Evolutionary conservation across 257 asterid species (phyloP).

Genomic region (Primulina eburnea): DNA sequence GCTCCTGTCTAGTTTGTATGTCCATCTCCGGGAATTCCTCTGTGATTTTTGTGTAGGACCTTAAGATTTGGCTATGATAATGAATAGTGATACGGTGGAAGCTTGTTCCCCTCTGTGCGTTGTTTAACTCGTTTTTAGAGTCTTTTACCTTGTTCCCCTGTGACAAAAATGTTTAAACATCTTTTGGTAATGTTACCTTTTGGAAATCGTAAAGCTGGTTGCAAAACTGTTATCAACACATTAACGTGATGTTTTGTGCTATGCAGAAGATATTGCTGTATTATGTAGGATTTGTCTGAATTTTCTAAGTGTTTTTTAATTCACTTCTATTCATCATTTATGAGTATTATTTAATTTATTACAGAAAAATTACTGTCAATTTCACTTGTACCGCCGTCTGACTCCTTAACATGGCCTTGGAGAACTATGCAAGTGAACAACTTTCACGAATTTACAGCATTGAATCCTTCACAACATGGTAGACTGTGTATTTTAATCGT

Average conservation of each 20-base stretch:
- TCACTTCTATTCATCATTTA: neutral
- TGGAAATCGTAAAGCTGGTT: too few relatives aligned
- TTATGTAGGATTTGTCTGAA: neutral
- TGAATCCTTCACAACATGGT: constrained; percentile 44
- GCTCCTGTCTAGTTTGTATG: too few relatives aligned
- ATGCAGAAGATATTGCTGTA: neutral
- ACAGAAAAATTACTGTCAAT: constrained; percentile 41
- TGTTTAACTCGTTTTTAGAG: too few relatives aligned
- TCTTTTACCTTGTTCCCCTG: too few relatives aligned
- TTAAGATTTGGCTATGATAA: too few relatives aligned
- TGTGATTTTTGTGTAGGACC: too few relatives aligned
- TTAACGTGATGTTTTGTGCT: neutral
- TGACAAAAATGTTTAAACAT: too few relatives aligned
- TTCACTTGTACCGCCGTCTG: constrained; percentile 37
- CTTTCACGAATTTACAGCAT: constrained; percentile 24
- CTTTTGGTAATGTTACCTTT: too few relatives aligned
- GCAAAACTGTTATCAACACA: too few relatives aligned
- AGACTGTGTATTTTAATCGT: constrained; percentile 15
- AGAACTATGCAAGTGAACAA: constrained; percentile 31
- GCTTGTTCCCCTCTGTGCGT: too few relatives aligned
- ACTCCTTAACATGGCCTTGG: constrained; percentile 43
- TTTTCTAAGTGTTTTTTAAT: neutral
- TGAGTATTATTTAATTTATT: neutral
- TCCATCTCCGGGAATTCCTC: too few relatives aligned
- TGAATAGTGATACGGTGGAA: too few relatives aligned